phyloP scores from a whole-genome alignment of 2,329 filamentous ascomycete genomes.

The Aspergillus chevalieri region DNA sequence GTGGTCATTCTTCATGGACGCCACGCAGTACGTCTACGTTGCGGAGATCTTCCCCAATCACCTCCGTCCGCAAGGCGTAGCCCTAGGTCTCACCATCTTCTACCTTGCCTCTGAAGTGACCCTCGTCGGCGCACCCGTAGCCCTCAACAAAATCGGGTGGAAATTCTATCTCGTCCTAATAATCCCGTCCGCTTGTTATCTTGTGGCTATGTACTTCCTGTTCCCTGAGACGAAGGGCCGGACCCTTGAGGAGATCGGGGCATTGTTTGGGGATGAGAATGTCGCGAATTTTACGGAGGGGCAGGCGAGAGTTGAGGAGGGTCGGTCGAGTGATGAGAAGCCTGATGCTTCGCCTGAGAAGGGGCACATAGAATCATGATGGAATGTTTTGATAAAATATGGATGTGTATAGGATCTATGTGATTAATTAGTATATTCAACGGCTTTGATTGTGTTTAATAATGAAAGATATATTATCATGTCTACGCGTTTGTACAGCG shows the following conservation, averaged over 20 bases:
- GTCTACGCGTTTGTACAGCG: no score
- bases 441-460: no score
- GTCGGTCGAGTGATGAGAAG: not conserved
- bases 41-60: constrained; percentile 39
- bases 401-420: not conserved
- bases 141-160: constrained; percentile 28
- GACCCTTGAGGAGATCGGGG: constrained; percentile 32
- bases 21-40: constrained; percentile 39
- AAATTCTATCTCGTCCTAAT: constrained; percentile 36
- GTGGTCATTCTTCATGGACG: constrained; percentile 39
- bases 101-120: constrained; percentile 33
- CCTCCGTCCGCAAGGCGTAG: constrained; percentile 32
- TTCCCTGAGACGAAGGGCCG: constrained; percentile 34
- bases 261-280: constrained; percentile 27
- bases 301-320: not conserved
- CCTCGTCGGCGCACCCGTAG: constrained; percentile 28
- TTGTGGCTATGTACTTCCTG: constrained; percentile 27
- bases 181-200: constrained; percentile 25
- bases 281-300: not conserved
- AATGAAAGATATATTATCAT: no score
- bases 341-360: not conserved
- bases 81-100: constrained; percentile 30
- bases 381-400: not conserved
- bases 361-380: not conserved
- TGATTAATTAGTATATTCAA: no score